Evolutionary conservation across 192 early-diverging fungal genomes (phyloP).

Genomic region (Umbelopsis ramanniana): DNA sequence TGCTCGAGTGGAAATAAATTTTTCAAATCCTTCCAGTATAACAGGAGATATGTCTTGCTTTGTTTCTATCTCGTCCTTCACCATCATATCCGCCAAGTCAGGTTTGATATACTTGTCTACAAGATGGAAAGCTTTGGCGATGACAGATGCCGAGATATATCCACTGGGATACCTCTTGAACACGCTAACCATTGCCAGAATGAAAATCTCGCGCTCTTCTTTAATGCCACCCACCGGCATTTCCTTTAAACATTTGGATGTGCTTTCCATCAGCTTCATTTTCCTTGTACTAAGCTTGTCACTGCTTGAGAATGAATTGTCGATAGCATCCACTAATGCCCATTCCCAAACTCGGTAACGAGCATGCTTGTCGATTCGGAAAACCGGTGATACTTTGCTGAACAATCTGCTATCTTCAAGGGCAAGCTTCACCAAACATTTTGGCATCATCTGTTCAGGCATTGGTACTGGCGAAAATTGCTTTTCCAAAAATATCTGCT

Average conservation of each 20-base stretch:
- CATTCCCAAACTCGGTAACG: constrained; percentile 3
- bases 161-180: not conserved
- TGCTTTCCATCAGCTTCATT: not conserved
- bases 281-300: not conserved
- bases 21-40: not conserved
- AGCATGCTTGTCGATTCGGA: constrained; percentile 1
- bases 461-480: not conserved
- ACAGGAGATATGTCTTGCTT: not conserved
- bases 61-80: not conserved
- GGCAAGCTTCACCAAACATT: not conserved
- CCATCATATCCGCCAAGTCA: not conserved
- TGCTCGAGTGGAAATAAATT: not conserved
- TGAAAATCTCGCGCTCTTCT: constrained; percentile 7
- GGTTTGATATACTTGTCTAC: not conserved
- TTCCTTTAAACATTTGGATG: not conserved
- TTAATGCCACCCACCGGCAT: not conserved
- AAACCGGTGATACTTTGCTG: not conserved
- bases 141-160: not conserved
- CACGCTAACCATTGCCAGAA: not conserved
- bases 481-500: not conserved
- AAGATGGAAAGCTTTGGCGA: not conserved
- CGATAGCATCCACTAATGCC: not conserved
- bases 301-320: not conserved
- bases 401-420: not conserved
- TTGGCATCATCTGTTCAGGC: constrained; percentile 14